Evolutionary conservation across 495 filamentous ascomycete species (phyloP).

Genomic region (Tuber magnatum): DNA sequence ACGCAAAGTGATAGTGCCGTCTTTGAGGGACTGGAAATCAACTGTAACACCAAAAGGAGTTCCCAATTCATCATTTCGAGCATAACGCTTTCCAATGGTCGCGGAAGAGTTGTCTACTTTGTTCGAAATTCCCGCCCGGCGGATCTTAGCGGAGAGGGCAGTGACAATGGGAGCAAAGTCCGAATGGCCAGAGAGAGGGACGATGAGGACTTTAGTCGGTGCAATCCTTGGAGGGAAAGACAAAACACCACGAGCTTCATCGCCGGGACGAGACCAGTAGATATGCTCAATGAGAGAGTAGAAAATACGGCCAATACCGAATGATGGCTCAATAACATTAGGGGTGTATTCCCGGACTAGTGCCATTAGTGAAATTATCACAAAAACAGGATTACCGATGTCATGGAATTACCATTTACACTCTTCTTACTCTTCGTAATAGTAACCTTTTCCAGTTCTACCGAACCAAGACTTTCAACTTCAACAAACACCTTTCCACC

Average conservation of each 20-base stretch:
- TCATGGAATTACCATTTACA: constrained; percentile 43
- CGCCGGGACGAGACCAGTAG: constrained; percentile 58
- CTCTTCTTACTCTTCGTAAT: constrained; percentile 52
- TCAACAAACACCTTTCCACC: constrained; percentile 53
- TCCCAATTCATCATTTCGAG: constrained; percentile 66
- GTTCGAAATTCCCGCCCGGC: constrained; percentile 55
- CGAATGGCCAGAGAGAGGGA: constrained; percentile 58
- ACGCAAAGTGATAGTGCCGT: constrained; percentile 62
- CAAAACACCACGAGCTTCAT: constrained; percentile 62
- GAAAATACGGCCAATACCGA: constrained; percentile 62
- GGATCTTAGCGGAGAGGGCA: constrained; percentile 54
- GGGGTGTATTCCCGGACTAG: constrained; percentile 54
- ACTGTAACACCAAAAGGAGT: constrained; percentile 64
- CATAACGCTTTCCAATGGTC: constrained; percentile 67
- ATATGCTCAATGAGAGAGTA: constrained; percentile 59
- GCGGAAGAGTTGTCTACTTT: constrained; percentile 61
- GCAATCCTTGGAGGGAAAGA: constrained; percentile 68
- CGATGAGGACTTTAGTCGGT: constrained; percentile 69
- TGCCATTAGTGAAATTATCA: not conserved
- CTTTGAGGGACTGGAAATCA: constrained; percentile 69
- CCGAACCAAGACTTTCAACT: constrained; percentile 53
- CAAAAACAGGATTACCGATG: not conserved
- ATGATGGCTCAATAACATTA: constrained; percentile 66
- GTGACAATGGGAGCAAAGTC: constrained; percentile 55
- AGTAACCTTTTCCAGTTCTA: constrained; percentile 54